Percentiles rank a stretch among this genome's conserved stretches.
Conservation (phyloP, 1,284 basidiomycete genomes). For the Apiotrichum laibachii region DNA sequence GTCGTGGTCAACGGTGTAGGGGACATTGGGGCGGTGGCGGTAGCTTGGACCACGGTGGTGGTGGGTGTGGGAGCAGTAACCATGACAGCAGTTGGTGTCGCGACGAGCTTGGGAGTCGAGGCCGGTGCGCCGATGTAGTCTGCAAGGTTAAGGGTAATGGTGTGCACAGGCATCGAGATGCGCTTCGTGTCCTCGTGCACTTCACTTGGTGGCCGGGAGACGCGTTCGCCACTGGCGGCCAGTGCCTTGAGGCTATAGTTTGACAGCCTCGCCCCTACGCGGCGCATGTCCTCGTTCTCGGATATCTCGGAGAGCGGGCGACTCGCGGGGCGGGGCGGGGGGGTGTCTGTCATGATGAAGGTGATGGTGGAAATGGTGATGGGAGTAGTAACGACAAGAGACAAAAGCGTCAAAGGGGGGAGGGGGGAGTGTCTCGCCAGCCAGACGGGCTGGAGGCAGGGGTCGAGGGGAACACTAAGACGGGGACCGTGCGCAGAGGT, state of each 20-base stretch:
- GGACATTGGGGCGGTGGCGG: constrained; percentile 11
- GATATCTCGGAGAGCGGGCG: constrained; percentile 24
- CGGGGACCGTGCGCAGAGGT: no score
- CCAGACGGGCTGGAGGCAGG: neutral
- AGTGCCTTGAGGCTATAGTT: constrained; percentile 23
- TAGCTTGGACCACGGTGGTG: neutral
- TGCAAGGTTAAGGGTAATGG: constrained; percentile 45
- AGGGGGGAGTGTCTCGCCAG: no score
- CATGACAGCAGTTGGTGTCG: constrained; percentile 9
- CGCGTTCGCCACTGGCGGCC: constrained; percentile 4
- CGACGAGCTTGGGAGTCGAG: constrained; percentile 1
- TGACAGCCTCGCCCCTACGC: constrained; percentile 18
- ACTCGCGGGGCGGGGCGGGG: constrained; percentile 8
- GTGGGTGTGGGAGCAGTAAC: constrained; percentile 10
- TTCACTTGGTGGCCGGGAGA: constrained; percentile 33
- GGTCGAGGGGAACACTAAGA: neutral
- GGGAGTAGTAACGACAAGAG: neutral
- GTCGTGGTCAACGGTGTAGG: neutral
- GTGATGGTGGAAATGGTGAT: neutral
- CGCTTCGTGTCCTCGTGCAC: constrained; percentile 30
- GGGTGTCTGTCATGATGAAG: constrained; percentile 14
- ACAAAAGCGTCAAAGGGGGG: no score
- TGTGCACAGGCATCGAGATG: constrained; percentile 31
- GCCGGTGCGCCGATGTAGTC: constrained; percentile 28
- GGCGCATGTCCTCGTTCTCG: constrained; percentile 21